phyloP scores from a whole-genome alignment of 495 filamentous ascomycete species.

The Trichoderma erinaceum region DNA sequence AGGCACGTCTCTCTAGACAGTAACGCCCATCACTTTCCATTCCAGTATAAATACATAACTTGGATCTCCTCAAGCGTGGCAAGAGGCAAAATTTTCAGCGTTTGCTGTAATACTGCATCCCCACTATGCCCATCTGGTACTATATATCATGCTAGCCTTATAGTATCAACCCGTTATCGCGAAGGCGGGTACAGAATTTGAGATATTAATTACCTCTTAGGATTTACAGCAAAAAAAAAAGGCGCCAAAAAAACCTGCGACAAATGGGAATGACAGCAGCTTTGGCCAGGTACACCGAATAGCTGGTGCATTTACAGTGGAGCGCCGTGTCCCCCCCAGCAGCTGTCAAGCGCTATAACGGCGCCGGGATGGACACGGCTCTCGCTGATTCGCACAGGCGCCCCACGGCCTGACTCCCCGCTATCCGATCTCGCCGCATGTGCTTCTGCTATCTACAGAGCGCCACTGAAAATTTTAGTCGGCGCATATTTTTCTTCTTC shows the following conservation, averaged over 20 bases:
- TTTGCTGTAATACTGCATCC: too few relatives aligned
- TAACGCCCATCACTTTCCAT: too few relatives aligned
- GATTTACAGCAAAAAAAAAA: too few relatives aligned
- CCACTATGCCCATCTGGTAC: too few relatives aligned
- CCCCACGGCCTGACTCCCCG: not conserved
- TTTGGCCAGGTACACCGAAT: not conserved
- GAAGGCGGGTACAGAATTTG: too few relatives aligned
- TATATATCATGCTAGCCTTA: too few relatives aligned
- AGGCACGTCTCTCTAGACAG: too few relatives aligned
- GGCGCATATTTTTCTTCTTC: slow-evolving; percentile 16
- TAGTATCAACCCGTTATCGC: too few relatives aligned
- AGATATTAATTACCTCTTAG: too few relatives aligned
- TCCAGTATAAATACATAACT: too few relatives aligned
- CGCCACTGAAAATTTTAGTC: slow-evolving; percentile 13
- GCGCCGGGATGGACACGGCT: not conserved
- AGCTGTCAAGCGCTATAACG: not conserved
- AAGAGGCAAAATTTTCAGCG: too few relatives aligned
- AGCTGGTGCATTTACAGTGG: not conserved
- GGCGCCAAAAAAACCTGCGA: not conserved
- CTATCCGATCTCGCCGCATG: slow-evolving; percentile 9
- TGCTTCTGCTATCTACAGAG: not conserved
- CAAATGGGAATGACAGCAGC: slow-evolving; percentile 9
- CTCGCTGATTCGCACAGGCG: not conserved
- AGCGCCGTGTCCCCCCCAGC: not conserved
- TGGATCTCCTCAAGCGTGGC: too few relatives aligned